These are phyloP conservation scores for Wolfiporia cocos DNA, from an alignment of 1,284 basidiomycete genomes.

Conservation along the genomic window DNA sequence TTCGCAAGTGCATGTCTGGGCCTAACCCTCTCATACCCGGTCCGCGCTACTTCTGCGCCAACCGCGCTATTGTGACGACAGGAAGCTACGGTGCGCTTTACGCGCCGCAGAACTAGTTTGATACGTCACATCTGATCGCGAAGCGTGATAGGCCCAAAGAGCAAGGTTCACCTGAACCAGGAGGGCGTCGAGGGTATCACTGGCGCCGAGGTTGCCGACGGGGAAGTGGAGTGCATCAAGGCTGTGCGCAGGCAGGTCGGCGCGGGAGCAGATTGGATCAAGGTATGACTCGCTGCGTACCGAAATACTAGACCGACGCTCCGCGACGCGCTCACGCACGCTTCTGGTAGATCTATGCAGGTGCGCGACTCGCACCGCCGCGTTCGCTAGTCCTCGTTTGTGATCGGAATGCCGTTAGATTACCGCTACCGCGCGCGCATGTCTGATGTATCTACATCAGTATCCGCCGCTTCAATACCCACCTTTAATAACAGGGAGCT, in stretches of 20 bases:
- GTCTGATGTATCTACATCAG: slow-evolving; percentile 32
- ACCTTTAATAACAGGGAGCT: slow-evolving; percentile 47
- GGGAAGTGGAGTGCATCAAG: slow-evolving; percentile 46
- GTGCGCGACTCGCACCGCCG: not conserved
- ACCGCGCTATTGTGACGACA: slow-evolving; percentile 54
- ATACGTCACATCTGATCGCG: not conserved
- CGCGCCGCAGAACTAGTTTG: not conserved
- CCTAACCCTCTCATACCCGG: slow-evolving; percentile 48
- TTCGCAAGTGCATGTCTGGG: slow-evolving; percentile 52
- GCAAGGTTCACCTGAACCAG: slow-evolving; percentile 35
- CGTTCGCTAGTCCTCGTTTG: not conserved
- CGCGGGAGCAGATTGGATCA: slow-evolving; percentile 65
- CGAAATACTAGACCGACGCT: not conserved
- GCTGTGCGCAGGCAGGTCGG: slow-evolving; percentile 59
- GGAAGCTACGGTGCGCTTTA: slow-evolving; percentile 49
- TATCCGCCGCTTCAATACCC: slow-evolving; percentile 27
- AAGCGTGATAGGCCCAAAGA: slow-evolving; percentile 43
- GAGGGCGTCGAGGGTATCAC: slow-evolving; percentile 52
- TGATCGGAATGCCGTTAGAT: slow-evolving; percentile 23
- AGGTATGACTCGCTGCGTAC: slow-evolving; percentile 32
- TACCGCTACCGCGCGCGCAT: slow-evolving; percentile 44
- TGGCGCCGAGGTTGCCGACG: slow-evolving; percentile 56
- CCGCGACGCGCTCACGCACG: not conserved
- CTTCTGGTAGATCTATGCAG: slow-evolving; percentile 14
- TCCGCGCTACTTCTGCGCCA: slow-evolving; percentile 60